These are phyloP conservation scores for Vicia villosa DNA, from an alignment of 306 rosid species.

Conservation along the genomic window DNA sequence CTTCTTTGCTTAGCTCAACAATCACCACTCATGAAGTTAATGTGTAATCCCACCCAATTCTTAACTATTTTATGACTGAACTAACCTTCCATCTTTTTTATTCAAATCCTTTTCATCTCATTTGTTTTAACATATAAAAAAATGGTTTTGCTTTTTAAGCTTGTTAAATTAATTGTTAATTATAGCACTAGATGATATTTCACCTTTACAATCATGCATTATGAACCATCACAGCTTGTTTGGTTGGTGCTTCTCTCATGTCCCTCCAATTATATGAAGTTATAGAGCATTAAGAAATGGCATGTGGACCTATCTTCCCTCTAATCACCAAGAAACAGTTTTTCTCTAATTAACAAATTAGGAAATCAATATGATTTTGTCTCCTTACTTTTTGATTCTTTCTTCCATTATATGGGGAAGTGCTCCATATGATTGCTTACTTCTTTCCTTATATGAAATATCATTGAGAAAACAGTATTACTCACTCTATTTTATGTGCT, in stretches of 20 bases:
- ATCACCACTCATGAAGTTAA: slow-evolving; percentile 31
- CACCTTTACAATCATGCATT: slow-evolving; percentile 36
- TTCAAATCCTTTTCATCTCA: slow-evolving; percentile 7
- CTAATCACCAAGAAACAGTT: slow-evolving; percentile 45
- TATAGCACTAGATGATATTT: slow-evolving; percentile 46
- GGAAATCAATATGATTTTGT: slow-evolving; percentile 41
- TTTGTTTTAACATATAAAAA: slow-evolving; percentile 18
- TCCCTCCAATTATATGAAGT: slow-evolving; percentile 45
- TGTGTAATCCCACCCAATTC: slow-evolving; percentile 17
- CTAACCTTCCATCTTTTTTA: slow-evolving; percentile 1
- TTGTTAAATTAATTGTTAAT: slow-evolving; percentile 26
- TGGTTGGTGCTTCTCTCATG: slow-evolving; percentile 36
- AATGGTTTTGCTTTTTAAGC: slow-evolving; percentile 13
- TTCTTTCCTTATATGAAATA: slow-evolving; percentile 35
- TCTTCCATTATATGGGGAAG: slow-evolving; percentile 33
- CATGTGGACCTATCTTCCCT: slow-evolving; percentile 46
- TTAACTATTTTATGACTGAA: slow-evolving; percentile 11
- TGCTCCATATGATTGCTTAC: slow-evolving; percentile 44
- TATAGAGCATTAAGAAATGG: slow-evolving; percentile 34
- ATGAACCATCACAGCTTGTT: slow-evolving; percentile 44
- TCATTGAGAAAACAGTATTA: slow-evolving; percentile 25
- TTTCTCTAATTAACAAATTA: slow-evolving; percentile 21
- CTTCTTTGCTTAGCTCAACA: slow-evolving; percentile 28
- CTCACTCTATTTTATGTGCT: slow-evolving; percentile 23
- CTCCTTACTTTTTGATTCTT: slow-evolving; percentile 44